phyloP scores from a whole-genome alignment of 2,329 filamentous ascomycete genomes.

The Nectriaceae sp. region DNA sequence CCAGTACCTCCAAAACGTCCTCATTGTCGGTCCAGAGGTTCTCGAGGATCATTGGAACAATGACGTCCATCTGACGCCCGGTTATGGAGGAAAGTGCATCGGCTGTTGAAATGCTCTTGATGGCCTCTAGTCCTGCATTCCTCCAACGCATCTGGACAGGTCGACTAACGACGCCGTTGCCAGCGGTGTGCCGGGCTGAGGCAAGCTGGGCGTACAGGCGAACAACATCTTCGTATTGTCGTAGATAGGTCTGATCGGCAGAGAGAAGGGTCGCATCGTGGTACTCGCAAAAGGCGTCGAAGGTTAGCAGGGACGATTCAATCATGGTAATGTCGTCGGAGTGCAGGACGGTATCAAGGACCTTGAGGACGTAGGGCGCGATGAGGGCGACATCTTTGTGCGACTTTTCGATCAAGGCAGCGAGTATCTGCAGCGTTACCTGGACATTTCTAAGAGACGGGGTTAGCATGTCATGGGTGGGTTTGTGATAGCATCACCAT shows the following conservation, averaged over 20 bases:
- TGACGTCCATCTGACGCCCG: slow-evolving; percentile 73
- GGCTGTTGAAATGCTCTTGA: slow-evolving; percentile 78
- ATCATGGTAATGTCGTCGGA: slow-evolving; percentile 91
- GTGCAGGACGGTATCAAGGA: slow-evolving; percentile 79
- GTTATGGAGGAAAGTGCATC: slow-evolving; percentile 76
- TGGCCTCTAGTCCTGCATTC: slow-evolving; percentile 72
- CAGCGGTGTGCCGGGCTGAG: slow-evolving; percentile 57
- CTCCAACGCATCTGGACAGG: slow-evolving; percentile 80
- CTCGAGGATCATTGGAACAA: slow-evolving; percentile 83
- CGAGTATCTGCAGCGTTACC: slow-evolving; percentile 90
- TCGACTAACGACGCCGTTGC: slow-evolving; percentile 61
- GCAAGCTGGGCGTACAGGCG: slow-evolving; percentile 78
- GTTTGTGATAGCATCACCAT: not conserved
- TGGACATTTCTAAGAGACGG: slow-evolving; percentile 72
- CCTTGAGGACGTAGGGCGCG: slow-evolving; percentile 79
- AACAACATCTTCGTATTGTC: slow-evolving; percentile 81
- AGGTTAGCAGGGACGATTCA: slow-evolving; percentile 84
- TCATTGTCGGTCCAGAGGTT: slow-evolving; percentile 80
- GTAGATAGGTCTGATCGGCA: slow-evolving; percentile 81
- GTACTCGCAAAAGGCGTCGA: slow-evolving; percentile 84
- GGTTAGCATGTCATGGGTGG: slow-evolving; percentile 3
- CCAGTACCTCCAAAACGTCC: slow-evolving; percentile 67
- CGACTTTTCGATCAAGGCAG: slow-evolving; percentile 89
- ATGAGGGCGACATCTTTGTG: slow-evolving; percentile 90
- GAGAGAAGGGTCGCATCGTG: slow-evolving; percentile 85